phyloP scores from a whole-genome alignment of 495 filamentous ascomycete genomes.

The Aspergillus panamensis region DNA sequence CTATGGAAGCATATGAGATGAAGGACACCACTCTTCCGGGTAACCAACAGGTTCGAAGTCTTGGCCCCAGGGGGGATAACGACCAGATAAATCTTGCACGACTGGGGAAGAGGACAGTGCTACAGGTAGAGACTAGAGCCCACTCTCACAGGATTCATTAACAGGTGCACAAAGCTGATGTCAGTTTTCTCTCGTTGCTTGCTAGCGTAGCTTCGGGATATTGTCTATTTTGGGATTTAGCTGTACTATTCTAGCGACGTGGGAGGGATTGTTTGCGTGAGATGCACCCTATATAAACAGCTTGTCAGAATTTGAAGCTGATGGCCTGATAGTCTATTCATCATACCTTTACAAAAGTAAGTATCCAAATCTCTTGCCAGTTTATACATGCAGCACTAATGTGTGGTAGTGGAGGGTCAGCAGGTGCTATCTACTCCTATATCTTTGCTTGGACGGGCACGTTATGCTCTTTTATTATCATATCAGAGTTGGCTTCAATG shows the following conservation, averaged over 20 bases:
- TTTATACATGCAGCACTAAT: not conserved
- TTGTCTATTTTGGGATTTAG: constrained; percentile 50
- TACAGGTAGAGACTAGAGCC: constrained; percentile 23
- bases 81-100: constrained; percentile 44
- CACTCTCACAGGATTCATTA: not conserved
- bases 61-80: constrained; percentile 5
- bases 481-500: constrained; percentile 46
- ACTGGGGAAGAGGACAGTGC: constrained; percentile 50
- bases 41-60: not conserved
- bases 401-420: constrained; percentile 44
- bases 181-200: constrained; percentile 6
- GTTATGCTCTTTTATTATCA: constrained; percentile 26
- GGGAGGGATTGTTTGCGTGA: constrained; percentile 45
- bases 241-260: constrained; percentile 49
- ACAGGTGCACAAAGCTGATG: not conserved
- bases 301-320: not conserved
- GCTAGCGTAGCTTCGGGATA: constrained; percentile 47
- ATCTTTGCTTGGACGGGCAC: constrained; percentile 46
- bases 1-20: constrained; percentile 3
- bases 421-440: constrained; percentile 50
- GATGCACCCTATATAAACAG: not conserved
- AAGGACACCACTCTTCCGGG: not conserved
- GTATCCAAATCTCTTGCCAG: not conserved
- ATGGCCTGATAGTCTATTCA: constrained; percentile 25
- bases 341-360: constrained; percentile 37